Percentiles rank a stretch among this genome's conserved stretches.
phyloP scores from a whole-genome alignment of 371 early-diverging fungal genomes.

The Saksenaea vasiformis region DNA sequence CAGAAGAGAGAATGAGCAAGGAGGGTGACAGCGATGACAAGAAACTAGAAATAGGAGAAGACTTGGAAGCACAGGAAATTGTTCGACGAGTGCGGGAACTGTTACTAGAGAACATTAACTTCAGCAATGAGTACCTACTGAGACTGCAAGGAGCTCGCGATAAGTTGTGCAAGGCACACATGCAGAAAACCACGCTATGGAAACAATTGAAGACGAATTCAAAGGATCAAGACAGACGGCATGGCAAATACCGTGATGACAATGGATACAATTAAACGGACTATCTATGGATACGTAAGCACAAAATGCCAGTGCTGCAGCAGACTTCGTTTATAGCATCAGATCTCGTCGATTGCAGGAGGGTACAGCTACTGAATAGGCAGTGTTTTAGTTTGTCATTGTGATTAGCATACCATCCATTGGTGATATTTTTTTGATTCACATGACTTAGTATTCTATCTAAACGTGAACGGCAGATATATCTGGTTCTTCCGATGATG shows the following conservation, averaged over 20 bases:
- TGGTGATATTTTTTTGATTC: too few species aligned
- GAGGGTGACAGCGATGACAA: constrained; percentile 14
- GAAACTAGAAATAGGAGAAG: constrained; percentile 15
- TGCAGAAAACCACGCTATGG: constrained; percentile 50
- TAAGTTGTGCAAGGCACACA: constrained; percentile 45
- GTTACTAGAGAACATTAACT: constrained; percentile 53
- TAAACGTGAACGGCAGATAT: too few species aligned
- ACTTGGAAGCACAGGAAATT: constrained; percentile 37
- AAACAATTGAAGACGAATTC: constrained; percentile 41
- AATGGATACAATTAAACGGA: background rate
- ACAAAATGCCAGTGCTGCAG: too few species aligned
- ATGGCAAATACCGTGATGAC: constrained; percentile 3
- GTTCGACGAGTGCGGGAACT: constrained; percentile 43
- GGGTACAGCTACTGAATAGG: too few species aligned
- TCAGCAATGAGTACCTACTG: constrained; percentile 50
- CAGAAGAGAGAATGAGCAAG: constrained; percentile 31
- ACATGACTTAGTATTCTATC: too few species aligned
- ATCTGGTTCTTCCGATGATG: too few species aligned
- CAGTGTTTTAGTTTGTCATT: too few species aligned
- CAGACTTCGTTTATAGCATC: too few species aligned
- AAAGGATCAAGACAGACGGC: constrained; percentile 37
- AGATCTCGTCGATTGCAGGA: too few species aligned
- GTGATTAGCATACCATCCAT: too few species aligned
- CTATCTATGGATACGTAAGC: background rate
- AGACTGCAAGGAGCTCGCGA: constrained; percentile 49